A percentile compares a stretch with the other conserved stretches of the same genome.
Evolutionary conservation across 2,329 filamentous ascomycete genomes (phyloP).

Genomic region (Cercospora janseana): DNA sequence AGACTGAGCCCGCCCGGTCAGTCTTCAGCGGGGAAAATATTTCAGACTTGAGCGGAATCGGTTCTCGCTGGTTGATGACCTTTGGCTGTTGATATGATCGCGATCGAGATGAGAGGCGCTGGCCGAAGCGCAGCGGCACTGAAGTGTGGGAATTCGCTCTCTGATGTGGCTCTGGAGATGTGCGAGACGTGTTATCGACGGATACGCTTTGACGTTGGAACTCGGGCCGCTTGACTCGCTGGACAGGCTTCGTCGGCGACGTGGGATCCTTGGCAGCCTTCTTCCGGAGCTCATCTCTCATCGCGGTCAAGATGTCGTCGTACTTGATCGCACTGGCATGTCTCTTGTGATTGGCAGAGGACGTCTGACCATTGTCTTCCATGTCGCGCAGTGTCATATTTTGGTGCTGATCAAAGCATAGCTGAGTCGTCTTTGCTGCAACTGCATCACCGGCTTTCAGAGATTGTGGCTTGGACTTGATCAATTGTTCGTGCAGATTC

Average conservation of each 20-base stretch:
- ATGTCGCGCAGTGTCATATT: constrained; percentile 32
- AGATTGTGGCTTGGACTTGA: constrained; percentile 20
- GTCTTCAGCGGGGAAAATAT: constrained; percentile 39
- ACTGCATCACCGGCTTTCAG: constrained; percentile 13
- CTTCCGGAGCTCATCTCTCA: constrained; percentile 37
- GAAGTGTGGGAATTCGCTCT: constrained; percentile 31
- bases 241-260: constrained; percentile 16
- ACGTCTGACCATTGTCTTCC: constrained; percentile 14
- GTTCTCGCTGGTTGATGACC: constrained; percentile 32
- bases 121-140: constrained; percentile 31
- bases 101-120: constrained; percentile 31
- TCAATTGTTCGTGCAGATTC: constrained; percentile 54
- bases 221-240: constrained; percentile 16
- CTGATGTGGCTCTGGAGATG: constrained; percentile 21
- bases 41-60: constrained; percentile 36
- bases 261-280: constrained; percentile 21
- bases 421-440: constrained; percentile 10
- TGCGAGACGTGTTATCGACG: constrained; percentile 14
- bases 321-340: constrained; percentile 30
- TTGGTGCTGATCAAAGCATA: constrained; percentile 34
- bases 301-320: constrained; percentile 36
- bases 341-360: constrained; percentile 17
- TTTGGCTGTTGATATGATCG: constrained; percentile 35
- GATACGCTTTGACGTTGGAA: constrained; percentile 20
- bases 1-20: constrained; percentile 21